phyloP scores from a whole-genome alignment of 345 rosid genomes.

The Arabis hirsuta region DNA sequence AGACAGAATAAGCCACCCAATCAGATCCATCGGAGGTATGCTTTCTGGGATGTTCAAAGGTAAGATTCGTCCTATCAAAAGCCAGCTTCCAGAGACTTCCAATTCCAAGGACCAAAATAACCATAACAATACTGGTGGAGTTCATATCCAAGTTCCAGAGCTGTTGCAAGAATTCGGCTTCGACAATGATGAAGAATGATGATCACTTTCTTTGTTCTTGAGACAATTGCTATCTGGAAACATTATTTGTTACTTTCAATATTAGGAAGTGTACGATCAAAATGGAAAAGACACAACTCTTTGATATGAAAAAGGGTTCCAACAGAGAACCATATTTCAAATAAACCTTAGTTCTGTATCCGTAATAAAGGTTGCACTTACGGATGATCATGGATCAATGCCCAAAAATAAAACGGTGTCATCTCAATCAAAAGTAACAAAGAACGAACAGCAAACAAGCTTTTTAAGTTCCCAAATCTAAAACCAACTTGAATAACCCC shows the following conservation, averaged over 20 bases:
- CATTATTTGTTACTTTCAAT: too few species aligned
- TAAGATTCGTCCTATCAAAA: constrained; percentile 28
- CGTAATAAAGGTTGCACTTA: not conserved
- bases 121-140: constrained; percentile 33
- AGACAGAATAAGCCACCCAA: constrained; percentile 64
- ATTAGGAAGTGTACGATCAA: not conserved
- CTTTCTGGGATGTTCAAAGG: constrained; percentile 51
- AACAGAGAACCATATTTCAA: constrained; percentile 32
- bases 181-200: constrained; percentile 34
- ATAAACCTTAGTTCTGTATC: not conserved
- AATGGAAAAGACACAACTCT: not conserved
- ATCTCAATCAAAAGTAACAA: constrained; percentile 31
- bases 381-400: constrained; percentile 16
- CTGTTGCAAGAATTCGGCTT: constrained; percentile 52
- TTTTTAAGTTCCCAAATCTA: constrained; percentile 22
- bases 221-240: not conserved
- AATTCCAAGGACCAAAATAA: constrained; percentile 11
- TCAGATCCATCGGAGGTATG: constrained; percentile 59
- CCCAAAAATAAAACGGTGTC: constrained; percentile 24
- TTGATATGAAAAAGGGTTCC: constrained; percentile 15
- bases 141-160: constrained; percentile 52
- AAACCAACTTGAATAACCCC: constrained; percentile 26
- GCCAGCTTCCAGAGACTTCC: constrained; percentile 25
- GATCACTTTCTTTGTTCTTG: not conserved
- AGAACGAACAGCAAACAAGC: constrained; percentile 34